Conservation (phyloP, 139 green algal species). For the Picochlorum sp. region DNA sequence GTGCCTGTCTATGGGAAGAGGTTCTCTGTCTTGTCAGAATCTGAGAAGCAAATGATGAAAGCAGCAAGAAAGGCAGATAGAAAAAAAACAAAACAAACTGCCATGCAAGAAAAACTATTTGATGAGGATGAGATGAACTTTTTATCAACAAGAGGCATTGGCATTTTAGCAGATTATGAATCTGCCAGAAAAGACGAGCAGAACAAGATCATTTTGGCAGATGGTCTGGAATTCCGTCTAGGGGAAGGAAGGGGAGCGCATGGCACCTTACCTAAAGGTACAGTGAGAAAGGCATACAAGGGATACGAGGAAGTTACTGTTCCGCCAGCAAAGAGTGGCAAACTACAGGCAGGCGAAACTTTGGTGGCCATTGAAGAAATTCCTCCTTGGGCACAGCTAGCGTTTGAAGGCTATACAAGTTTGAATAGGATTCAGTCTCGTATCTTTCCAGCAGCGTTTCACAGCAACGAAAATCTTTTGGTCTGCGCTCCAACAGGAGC, state of each 20-base stretch:
- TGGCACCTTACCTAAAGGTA: constrained; percentile 48
- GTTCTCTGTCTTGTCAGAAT: constrained; percentile 33
- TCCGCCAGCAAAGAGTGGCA: constrained; percentile 44
- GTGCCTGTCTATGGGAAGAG: constrained; percentile 28
- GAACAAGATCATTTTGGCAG: constrained; percentile 59
- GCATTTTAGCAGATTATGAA: constrained; percentile 22
- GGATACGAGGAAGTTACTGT: constrained; percentile 85
- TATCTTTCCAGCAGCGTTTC: constrained; percentile 77
- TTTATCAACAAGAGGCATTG: constrained; percentile 39
- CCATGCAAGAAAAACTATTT: background rate
- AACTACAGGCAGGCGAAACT: constrained; percentile 34
- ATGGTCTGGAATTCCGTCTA: constrained; percentile 45
- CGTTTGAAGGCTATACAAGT: constrained; percentile 85
- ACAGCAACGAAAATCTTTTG: constrained; percentile 85
- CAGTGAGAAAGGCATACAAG: constrained; percentile 55
- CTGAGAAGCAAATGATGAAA: constrained; percentile 53
- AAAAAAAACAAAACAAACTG: constrained; percentile 8
- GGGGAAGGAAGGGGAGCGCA: constrained; percentile 23
- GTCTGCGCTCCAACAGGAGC: constrained; percentile 82
- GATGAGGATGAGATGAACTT: constrained; percentile 36
- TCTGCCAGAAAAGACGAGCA: constrained; percentile 51
- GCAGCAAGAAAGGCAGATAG: constrained; percentile 61
- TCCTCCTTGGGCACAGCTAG: constrained; percentile 68
- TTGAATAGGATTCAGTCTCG: constrained; percentile 91
- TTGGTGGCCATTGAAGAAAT: constrained; percentile 68